Evolutionary conservation across 495 filamentous ascomycete species (phyloP).

Genomic region (Pseudoneurospora amorphoporcata): DNA sequence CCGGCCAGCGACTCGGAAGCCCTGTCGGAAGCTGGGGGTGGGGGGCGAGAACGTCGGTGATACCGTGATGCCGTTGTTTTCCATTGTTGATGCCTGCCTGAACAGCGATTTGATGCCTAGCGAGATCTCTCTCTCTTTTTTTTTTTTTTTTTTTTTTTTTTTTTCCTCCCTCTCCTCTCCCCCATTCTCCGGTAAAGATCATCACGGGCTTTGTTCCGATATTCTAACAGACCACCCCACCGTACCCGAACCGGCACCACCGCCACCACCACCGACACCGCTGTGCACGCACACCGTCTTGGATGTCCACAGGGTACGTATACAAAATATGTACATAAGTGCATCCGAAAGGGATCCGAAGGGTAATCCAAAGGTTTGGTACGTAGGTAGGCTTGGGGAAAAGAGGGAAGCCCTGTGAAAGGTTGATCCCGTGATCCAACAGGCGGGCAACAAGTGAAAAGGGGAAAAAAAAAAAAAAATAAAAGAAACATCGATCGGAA

Average conservation of each 20-base stretch:
- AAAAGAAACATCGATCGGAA: neutral
- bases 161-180: no score
- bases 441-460: neutral
- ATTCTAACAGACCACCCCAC: neutral
- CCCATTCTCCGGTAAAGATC: neutral
- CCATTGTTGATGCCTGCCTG: neutral
- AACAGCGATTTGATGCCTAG: neutral
- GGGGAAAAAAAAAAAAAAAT: neutral
- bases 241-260: neutral
- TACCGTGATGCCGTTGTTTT: neutral
- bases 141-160: no score
- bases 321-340: no score
- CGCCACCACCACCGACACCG: no score
- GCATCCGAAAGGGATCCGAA: neutral
- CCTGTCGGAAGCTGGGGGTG: neutral
- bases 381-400: neutral
- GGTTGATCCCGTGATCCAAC: neutral
- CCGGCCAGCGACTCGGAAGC: neutral
- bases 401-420: neutral
- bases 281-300: neutral
- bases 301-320: neutral
- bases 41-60: neutral
- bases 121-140: neutral
- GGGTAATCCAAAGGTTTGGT: neutral
- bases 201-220: neutral